Evolutionary conservation across 306 rosid species (phyloP), one percentile per base, ranked within the genome.

Genomic region (Fagus sylvatica): DNA sequence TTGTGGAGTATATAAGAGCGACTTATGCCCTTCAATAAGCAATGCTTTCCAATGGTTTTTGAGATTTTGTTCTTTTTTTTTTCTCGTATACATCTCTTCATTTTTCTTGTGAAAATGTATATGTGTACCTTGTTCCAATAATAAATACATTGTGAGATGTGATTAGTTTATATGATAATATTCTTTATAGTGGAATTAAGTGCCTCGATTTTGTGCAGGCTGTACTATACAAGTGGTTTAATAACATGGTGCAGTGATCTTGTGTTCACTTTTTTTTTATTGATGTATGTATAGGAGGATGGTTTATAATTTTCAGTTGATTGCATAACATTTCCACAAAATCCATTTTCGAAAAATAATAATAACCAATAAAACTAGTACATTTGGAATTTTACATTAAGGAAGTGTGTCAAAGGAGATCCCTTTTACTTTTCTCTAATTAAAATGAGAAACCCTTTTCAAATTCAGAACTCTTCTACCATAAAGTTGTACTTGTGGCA

Each of bases 1-100:
- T 96, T 73, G 73, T 87, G 37, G 98, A 96, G 64, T 96, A 96
- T 84, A 81, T 96, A 49, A 84, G 54, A 85, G 91, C 96, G 75
- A 96, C 96, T 11, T 96, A 96, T 70, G 93, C 97, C 75, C 91
- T 87, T 77, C 70, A 79, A 53, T 82, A 70, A 82, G 77, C 49
- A 78, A 66, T 33, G 33, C 64, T 56, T 36, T 41, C 61, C 3
- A 53, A 76, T 73, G 74, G 51, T 64, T 74, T 53, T 51, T 4
- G 46, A 76, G 81, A 71, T 77, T 39, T 53, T 36, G 54, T 3
- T 66, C 6, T 43, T 68, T 73, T 66, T 2, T 74, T 9, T 61
- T 53, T 36, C 16, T 43, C 16, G 5, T 48, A 11, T 13, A 41
- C 34, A 34, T 74, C 22, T 61, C 57, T 56, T 46, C 61, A 7